Base-by-base conservation (phyloP, 768 basidiomycete species). In the Mycena galopus region DNA sequence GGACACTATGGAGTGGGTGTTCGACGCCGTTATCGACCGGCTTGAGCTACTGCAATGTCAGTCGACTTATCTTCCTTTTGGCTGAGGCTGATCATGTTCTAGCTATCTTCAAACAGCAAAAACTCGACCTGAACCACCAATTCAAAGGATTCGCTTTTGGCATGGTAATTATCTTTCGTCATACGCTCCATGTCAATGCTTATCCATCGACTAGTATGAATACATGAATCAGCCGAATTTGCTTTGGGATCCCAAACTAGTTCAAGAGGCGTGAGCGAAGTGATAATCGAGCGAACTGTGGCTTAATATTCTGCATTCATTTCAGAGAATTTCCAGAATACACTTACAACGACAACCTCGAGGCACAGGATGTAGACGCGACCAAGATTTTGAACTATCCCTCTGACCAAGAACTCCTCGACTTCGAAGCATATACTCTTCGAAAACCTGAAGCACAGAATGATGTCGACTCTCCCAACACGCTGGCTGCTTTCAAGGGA, bases 131-230 rank as follows among this genome's bases (percentile, higher is more conserved):
- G 8, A 29, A 47, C 30, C 65, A 72, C 16, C 71, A 72, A 55
- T 80, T 80, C 60, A 73, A 75, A 30, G 63, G 57, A 0, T 77
- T 78, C 47, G 72, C 81, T 0, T 76, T 77, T 61, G 79, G 78
- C 1, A n/a, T 81, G 57, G 80, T 79, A 65, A 12, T 77, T 73
- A 12, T 42, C 21, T 6, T 50, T 25, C 33, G 3, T 7, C 29
- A 2, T 3, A 8, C 6, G 21, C 0, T 32, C 2, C 2, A 37
- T 16, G 19, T 11, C 51, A 29, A 51, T 50, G 2, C 27, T 65
- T 35, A 44, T 3, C 5, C 4, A 19, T n/a, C 5, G 5, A 32
- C 19, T 35, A 75, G 73, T 73, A 69, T 42, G 67, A 73, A 63
- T 70, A 73, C 19, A 17, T 23, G 21, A 75, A 75, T 39, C 50